These are phyloP conservation scores for Talaromyces sp. DNA, from an alignment of 2,329 filamentous ascomycete species.

Conservation along the genomic window DNA sequence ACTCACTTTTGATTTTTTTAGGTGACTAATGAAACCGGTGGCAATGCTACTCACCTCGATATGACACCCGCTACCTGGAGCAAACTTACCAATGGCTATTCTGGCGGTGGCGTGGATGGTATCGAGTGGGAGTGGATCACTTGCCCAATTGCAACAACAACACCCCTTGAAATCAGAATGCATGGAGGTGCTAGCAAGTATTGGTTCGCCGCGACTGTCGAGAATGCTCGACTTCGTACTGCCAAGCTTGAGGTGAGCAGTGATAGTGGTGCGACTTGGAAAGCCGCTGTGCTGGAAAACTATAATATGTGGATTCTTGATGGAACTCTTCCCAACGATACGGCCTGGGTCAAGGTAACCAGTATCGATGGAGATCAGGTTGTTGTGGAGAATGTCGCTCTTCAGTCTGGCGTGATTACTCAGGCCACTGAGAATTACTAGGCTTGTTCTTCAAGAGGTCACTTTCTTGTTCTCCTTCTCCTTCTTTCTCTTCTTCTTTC, in stretches of 20 bases:
- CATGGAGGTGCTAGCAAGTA: not conserved
- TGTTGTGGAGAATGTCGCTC: not conserved
- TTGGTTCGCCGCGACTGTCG: not conserved
- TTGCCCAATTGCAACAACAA: not conserved
- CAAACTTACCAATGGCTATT: conserved; percentile 3
- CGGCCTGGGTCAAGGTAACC: not conserved
- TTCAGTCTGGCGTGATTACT: not conserved
- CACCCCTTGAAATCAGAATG: not conserved
- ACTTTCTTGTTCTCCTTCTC: not conserved
- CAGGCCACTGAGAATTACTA: conserved; percentile 2
- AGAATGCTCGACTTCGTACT: conserved; percentile 6
- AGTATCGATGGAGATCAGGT: not conserved
- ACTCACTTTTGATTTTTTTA: not conserved
- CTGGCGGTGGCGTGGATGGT: not conserved
- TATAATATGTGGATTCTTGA: conserved; percentile 1
- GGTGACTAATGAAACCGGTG: not conserved
- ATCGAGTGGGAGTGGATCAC: conserved; percentile 5
- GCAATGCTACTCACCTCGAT: conserved; percentile 2
- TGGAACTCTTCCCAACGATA: not conserved
- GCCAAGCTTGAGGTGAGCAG: conserved; percentile 3
- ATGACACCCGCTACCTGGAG: conserved; percentile 6
- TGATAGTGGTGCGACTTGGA: not conserved
- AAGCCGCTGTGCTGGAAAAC: not conserved
- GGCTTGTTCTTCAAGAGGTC: not conserved
- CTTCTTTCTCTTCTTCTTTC: not conserved